A percentile compares a stretch with the other conserved stretches of the same genome.
Conservation (phyloP, 495 filamentous ascomycete genomes). For the Aspergillus coremiiformis region DNA sequence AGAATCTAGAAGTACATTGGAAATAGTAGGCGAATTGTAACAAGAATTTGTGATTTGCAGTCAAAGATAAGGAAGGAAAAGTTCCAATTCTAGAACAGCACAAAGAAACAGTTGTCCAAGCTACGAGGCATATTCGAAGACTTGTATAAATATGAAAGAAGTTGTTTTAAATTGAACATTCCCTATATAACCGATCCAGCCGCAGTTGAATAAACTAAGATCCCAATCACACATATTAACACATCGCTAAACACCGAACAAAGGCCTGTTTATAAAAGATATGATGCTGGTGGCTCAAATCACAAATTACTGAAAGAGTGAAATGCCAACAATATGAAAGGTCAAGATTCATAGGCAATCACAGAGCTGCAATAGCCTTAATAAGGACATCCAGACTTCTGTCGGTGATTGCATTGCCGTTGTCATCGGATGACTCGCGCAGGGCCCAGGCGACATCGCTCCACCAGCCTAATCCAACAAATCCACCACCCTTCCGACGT, state of each 20-base stretch:
- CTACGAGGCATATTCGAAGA: neutral
- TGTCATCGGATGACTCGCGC: constrained; percentile 41
- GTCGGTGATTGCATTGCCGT: constrained; percentile 36
- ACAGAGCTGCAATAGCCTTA: constrained; percentile 71
- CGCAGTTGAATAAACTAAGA: neutral
- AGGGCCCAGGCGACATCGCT: constrained; percentile 87
- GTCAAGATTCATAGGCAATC: constrained; percentile 13
- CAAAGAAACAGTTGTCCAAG: neutral
- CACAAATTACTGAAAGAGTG: constrained; percentile 2
- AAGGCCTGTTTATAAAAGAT: neutral
- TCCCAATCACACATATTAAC: neutral
- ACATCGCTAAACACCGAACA: neutral
- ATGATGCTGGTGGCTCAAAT: neutral
- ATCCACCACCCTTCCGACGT: constrained; percentile 62
- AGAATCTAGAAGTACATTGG: neutral
- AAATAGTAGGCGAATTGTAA: neutral
- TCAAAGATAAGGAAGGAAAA: neutral
- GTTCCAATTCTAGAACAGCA: neutral
- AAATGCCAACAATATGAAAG: neutral
- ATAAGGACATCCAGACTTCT: constrained; percentile 62
- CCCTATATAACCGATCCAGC: neutral
- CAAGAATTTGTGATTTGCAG: neutral
- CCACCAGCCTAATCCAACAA: constrained; percentile 78
- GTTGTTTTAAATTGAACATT: neutral
- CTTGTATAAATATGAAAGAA: neutral